Conservation (phyloP, 2,329 filamentous ascomycete species). For the Phyllosticta capitalensis region DNA sequence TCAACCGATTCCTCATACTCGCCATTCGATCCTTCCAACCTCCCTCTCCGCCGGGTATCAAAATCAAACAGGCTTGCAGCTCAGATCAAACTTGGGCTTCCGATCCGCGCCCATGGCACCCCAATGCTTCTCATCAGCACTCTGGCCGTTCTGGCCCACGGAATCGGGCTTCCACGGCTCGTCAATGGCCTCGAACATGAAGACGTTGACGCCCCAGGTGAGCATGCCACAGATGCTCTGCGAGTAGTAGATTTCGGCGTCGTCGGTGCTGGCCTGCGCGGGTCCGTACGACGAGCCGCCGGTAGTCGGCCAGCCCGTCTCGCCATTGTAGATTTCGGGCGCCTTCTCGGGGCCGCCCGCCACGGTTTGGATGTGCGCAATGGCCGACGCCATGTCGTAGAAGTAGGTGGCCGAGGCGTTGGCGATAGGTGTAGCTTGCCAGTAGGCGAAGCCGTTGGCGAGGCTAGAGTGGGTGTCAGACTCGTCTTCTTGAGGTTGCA, state of each 20-base stretch:
- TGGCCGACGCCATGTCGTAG: conserved; percentile 56
- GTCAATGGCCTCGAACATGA: conserved; percentile 67
- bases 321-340: conserved; percentile 58
- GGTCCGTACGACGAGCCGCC: conserved; percentile 52
- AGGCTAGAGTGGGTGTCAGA: conserved; percentile 33
- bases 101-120: conserved; percentile 55
- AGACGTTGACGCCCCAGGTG: conserved; percentile 57
- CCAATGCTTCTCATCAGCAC: conserved; percentile 58
- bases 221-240: conserved; percentile 55
- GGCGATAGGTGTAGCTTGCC: conserved; percentile 52
- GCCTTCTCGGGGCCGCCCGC: conserved; percentile 43
- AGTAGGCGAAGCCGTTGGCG: conserved; percentile 63
- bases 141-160: conserved; percentile 52
- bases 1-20: background rate
- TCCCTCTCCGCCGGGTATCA: background rate
- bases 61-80: background rate
- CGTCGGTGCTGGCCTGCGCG: conserved; percentile 50
- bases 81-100: conserved; percentile 45
- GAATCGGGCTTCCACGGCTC: conserved; percentile 61
- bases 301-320: conserved; percentile 55
- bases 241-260: conserved; percentile 52
- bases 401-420: conserved; percentile 56
- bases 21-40: background rate
- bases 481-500: background rate
- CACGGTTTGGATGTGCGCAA: conserved; percentile 51